Percentiles rank a stretch among this genome's conserved stretches.
These are phyloP conservation scores for Ambrosia artemisiifolia DNA, from an alignment of 129 eudicot genomes.

Conservation along the genomic window DNA sequence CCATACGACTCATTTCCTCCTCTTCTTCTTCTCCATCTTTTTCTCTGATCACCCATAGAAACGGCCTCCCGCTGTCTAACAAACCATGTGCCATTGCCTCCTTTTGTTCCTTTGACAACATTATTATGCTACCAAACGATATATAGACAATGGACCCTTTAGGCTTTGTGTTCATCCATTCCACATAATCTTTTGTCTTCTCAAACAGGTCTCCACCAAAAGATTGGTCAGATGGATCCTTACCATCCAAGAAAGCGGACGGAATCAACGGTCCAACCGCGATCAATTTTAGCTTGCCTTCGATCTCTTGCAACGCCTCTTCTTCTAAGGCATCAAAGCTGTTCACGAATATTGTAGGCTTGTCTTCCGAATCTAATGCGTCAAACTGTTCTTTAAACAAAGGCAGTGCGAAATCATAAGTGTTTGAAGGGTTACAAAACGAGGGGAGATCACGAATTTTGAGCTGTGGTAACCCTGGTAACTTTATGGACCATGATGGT, in stretches of 20 bases:
- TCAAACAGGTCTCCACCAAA: conserved; percentile 48
- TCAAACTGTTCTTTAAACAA: conserved; percentile 10
- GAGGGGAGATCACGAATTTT: conserved; percentile 26
- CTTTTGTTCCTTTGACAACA: conserved; percentile 36
- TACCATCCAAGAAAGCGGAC: conserved; percentile 39
- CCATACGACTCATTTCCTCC: background rate
- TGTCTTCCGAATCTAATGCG: conserved; percentile 1
- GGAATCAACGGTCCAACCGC: conserved; percentile 63
- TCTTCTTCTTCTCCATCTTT: conserved; percentile 33
- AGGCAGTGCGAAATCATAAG: background rate
- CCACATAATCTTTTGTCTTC: background rate
- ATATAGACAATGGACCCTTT: conserved; percentile 42
- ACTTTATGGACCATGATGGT: conserved; percentile 11
- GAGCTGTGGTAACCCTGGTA: conserved; percentile 34
- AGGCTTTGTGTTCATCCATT: conserved; percentile 54
- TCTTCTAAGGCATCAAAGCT: conserved; percentile 22
- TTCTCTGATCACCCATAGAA: conserved; percentile 54
- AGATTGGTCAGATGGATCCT: conserved; percentile 28
- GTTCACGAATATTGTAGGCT: conserved; percentile 27
- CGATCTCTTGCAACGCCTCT: conserved; percentile 13
- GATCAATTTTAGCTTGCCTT: conserved; percentile 12
- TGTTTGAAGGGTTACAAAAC: conserved; percentile 19
- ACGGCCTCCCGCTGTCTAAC: conserved; percentile 22
- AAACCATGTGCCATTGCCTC: conserved; percentile 49
- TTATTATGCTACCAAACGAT: conserved; percentile 59